Evolutionary conservation across 2,329 filamentous ascomycete species (phyloP).

Genomic region (Phyllosticta citriasiana): DNA sequence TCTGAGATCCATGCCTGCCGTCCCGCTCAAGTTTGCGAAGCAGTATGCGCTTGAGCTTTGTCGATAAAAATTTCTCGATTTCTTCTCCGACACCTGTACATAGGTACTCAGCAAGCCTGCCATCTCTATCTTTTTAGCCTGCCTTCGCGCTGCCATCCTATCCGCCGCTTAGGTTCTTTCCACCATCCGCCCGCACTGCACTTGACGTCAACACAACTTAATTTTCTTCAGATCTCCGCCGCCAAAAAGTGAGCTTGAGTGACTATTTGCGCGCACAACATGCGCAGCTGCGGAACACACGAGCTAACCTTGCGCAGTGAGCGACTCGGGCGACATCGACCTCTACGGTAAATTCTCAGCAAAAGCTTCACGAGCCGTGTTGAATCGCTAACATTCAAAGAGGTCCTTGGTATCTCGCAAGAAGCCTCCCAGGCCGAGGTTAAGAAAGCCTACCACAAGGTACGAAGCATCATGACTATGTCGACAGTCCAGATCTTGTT

Average conservation of each 20-base stretch:
- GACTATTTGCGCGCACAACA: slow-evolving; percentile 4
- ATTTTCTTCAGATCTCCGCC: not conserved
- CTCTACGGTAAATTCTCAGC: slow-evolving; percentile 41
- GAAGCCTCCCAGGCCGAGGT: slow-evolving; percentile 68
- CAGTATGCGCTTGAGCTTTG: not conserved
- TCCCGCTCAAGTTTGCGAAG: not conserved
- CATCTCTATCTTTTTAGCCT: too few species aligned
- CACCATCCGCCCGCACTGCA: not conserved
- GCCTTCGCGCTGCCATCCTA: not conserved
- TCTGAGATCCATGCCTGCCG: not conserved
- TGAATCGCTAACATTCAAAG: slow-evolving; percentile 39
- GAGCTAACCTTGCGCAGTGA: slow-evolving; percentile 15
- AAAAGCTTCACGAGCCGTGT: not conserved
- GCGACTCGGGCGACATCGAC: slow-evolving; percentile 42
- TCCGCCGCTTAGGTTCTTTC: not conserved
- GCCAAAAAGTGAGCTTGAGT: slow-evolving; percentile 10
- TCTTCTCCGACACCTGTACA: not conserved
- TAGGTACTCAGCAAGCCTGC: not conserved
- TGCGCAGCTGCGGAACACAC: not conserved
- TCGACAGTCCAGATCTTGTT: too few species aligned
- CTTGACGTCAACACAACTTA: not conserved
- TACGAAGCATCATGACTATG: slow-evolving; percentile 28
- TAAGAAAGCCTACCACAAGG: slow-evolving; percentile 95
- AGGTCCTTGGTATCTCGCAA: slow-evolving; percentile 66
- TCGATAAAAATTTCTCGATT: not conserved